Conservation (phyloP, 2,329 filamentous ascomycete species). For the Dryadomyces quercivorus region DNA sequence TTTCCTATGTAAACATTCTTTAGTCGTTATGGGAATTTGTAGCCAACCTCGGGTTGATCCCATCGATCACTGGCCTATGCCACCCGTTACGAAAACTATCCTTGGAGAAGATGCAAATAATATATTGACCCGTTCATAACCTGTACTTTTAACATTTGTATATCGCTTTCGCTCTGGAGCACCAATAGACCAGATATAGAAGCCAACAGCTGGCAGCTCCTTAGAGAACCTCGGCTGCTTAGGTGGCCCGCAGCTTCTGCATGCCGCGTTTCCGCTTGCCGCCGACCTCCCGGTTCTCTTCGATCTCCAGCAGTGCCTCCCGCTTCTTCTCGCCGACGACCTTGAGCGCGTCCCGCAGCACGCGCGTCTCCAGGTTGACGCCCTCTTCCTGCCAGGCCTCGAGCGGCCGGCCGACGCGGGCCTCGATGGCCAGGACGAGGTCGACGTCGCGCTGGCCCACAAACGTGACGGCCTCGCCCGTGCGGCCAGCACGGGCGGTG, state of each 20-base stretch:
- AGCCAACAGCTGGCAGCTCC: neutral
- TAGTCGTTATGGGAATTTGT: too few relatives aligned
- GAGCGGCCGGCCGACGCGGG: slow-evolving; percentile 69
- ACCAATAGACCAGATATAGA: too few relatives aligned
- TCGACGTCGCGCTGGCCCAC: slow-evolving; percentile 90
- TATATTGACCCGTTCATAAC: too few relatives aligned
- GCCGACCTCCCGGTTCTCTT: slow-evolving; percentile 80
- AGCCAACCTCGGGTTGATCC: too few relatives aligned
- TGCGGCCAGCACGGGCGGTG: slow-evolving; percentile 81
- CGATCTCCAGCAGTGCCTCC: slow-evolving; percentile 80
- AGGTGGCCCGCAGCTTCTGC: slow-evolving; percentile 32
- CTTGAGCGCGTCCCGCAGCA: slow-evolving; percentile 76
- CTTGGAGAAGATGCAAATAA: too few relatives aligned
- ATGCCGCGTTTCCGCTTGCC: slow-evolving; percentile 63
- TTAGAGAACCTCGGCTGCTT: too few relatives aligned
- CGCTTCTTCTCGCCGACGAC: slow-evolving; percentile 91
- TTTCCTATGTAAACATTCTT: too few relatives aligned
- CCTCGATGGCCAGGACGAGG: slow-evolving; percentile 81
- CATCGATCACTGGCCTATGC: too few relatives aligned
- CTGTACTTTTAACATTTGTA: too few relatives aligned
- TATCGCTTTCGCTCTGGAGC: too few relatives aligned
- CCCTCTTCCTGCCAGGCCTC: slow-evolving; percentile 77
- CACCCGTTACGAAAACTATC: too few relatives aligned
- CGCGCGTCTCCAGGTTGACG: slow-evolving; percentile 85
- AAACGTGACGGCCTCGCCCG: slow-evolving; percentile 73